Conservation (phyloP, 1,284 basidiomycete species). For the Tilletia setariae region DNA sequence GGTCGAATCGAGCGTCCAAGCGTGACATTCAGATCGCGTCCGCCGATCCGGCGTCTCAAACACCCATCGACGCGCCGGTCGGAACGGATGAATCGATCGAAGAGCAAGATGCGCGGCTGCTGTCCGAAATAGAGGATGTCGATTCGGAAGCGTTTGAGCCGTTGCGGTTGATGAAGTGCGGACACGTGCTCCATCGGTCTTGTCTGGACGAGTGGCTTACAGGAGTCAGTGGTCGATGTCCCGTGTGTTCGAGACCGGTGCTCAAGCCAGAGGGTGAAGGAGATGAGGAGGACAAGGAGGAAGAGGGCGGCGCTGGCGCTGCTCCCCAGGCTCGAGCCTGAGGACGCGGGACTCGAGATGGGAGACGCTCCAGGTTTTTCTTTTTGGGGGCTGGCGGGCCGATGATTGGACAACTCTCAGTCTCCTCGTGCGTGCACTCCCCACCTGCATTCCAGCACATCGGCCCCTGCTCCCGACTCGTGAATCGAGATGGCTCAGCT, state of each 20-base stretch:
- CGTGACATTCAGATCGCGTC: not conserved
- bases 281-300: not conserved
- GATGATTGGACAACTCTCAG: too few relatives aligned
- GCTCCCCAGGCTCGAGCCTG: slow-evolving; percentile 16
- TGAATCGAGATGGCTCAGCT: too few relatives aligned
- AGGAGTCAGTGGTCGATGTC: slow-evolving; percentile 41
- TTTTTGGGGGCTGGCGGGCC: too few relatives aligned
- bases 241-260: slow-evolving; percentile 40
- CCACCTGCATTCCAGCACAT: too few relatives aligned
- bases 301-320: slow-evolving; percentile 17
- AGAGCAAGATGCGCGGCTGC: not conserved
- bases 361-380: too few relatives aligned
- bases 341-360: not conserved
- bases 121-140: not conserved
- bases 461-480: too few relatives aligned
- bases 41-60: too few relatives aligned
- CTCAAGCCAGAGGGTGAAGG: slow-evolving; percentile 16
- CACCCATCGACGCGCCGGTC: too few relatives aligned
- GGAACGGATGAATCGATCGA: too few relatives aligned
- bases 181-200: slow-evolving; percentile 37
- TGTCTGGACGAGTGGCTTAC: slow-evolving; percentile 48
- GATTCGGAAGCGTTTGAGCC: slow-evolving; percentile 26
- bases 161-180: slow-evolving; percentile 35
- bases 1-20: not conserved
- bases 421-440: too few relatives aligned